A percentile compares a stretch with the other conserved stretches of the same genome.
Conservation (phyloP, 768 basidiomycete genomes). For the Mycena pura region DNA sequence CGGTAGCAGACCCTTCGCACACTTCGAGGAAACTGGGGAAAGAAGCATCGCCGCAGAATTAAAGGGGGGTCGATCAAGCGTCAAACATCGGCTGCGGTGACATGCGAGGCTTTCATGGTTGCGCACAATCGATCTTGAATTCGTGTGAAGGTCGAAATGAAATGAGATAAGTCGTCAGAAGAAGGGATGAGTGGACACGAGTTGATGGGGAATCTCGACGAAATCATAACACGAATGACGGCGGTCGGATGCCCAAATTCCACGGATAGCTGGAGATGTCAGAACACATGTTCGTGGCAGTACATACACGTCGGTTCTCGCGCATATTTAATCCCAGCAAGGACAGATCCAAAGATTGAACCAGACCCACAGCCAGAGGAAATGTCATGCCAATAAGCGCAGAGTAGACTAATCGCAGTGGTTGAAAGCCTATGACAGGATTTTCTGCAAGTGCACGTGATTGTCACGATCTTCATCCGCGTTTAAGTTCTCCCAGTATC, state of each 20-base stretch:
- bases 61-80: conserved; percentile 20
- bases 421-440: no score
- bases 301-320: background rate
- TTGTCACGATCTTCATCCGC: no score
- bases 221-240: conserved; percentile 5
- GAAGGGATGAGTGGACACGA: conserved; percentile 20
- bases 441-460: no score
- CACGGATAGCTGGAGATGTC: conserved; percentile 2
- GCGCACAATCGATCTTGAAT: conserved; percentile 19
- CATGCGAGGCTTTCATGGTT: conserved; percentile 15
- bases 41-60: conserved; percentile 28
- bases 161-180: conserved; percentile 20
- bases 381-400: no score
- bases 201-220: conserved; percentile 23
- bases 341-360: background rate
- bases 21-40: conserved; percentile 9
- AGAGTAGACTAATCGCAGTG: no score
- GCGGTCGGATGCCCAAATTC: conserved; percentile 5
- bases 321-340: conserved; percentile 7
- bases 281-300: conserved; percentile 10
- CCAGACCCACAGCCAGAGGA: background rate
- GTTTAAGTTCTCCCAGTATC: no score
- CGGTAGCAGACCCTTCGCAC: conserved; percentile 15
- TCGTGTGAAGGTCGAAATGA: conserved; percentile 13
- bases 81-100: conserved; percentile 14